Evolutionary conservation across 2,329 filamentous ascomycete genomes (phyloP), one percentile per base, ranked within the genome.

Genomic region (Aspergillus terreus): DNA sequence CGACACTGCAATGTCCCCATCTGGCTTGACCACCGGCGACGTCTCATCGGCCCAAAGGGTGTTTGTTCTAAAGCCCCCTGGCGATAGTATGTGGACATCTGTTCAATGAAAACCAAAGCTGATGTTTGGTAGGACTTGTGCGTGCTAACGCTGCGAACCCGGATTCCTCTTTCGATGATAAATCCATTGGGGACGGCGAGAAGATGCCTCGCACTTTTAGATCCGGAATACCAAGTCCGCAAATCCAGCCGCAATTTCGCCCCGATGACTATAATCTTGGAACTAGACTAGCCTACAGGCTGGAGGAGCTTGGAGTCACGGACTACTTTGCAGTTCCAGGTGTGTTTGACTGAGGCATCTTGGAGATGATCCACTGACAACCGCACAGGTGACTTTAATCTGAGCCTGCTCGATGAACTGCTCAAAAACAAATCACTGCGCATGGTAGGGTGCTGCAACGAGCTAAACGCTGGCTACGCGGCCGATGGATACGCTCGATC

Each of bases 401-500:
- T 54, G n/a, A 25, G 11, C 4, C 30, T 57, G 4, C 44, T 57
- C 0, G 51, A 57, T 23, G 30, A 52, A 25, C 4, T 57, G 1
- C 40, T 54, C 10, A 42, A 52, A 25, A 51, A 53, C 19, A 25
- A 49, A 3, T 11, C 32, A 4, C 44, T 57, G 1, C 40, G 44
- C 11, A 47, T 51, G 49, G 33, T 57, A 4, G 47, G 49, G 4
- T 52, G 47, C 30, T 47, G 49, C 41, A 57, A 57, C 30, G 54
- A 57, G 32, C 36, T 57, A 1, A 52, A 52, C 21, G 51, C 49
- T 14, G 51, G 49, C 1, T 57, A 57, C 19, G 54, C 54, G 3
- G 49, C 54, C 6, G 54, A 57, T 21, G 54, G 51, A 6, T 57
- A 57, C 32, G 49, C 51, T 6, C 49, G 54, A 2, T 46, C 52